A percentile compares a stretch with the other conserved stretches of the same genome.
These are phyloP conservation scores for Dipteronia sinensis DNA, from an alignment of 345 rosid species.

Conservation along the genomic window DNA sequence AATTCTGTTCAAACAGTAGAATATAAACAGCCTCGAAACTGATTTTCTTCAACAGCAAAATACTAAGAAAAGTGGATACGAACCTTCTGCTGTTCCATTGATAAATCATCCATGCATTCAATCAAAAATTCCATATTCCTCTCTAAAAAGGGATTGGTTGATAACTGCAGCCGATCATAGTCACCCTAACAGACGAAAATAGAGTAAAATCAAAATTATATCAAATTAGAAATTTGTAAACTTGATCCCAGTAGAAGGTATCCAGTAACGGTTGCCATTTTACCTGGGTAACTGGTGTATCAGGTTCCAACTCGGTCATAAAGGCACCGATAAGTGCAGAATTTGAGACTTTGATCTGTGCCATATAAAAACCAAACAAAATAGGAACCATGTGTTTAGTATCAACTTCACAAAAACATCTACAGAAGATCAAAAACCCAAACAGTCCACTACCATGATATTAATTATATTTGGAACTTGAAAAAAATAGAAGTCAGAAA, in stretches of 20 bases:
- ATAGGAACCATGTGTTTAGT: neutral
- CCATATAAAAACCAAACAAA: constrained; percentile 18
- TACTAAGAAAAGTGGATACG: constrained; percentile 17
- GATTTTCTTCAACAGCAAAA: neutral
- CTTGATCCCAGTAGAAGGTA: neutral
- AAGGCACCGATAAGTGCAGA: constrained; percentile 98
- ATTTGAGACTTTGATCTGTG: constrained; percentile 95
- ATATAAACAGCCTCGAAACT: too few species aligned
- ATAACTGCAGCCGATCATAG: constrained; percentile 86
- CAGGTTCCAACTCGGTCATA: constrained; percentile 94
- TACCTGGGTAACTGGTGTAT: constrained; percentile 90
- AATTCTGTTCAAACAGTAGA: too few species aligned
- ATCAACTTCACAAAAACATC: neutral
- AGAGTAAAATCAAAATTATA: neutral
- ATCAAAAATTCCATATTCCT: constrained; percentile 94
- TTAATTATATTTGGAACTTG: neutral
- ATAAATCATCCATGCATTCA: constrained; percentile 97
- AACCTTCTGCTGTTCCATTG: constrained; percentile 93
- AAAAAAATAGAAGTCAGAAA: neutral
- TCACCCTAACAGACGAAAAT: constrained; percentile 58
- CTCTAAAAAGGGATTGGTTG: constrained; percentile 79
- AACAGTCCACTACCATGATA: neutral
- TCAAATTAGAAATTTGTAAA: neutral
- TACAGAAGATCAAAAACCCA: neutral
- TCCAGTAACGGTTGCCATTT: neutral